Base-by-base conservation (phyloP, 768 basidiomycete genomes). In the Pleurotus salmoneostramineus region DNA sequence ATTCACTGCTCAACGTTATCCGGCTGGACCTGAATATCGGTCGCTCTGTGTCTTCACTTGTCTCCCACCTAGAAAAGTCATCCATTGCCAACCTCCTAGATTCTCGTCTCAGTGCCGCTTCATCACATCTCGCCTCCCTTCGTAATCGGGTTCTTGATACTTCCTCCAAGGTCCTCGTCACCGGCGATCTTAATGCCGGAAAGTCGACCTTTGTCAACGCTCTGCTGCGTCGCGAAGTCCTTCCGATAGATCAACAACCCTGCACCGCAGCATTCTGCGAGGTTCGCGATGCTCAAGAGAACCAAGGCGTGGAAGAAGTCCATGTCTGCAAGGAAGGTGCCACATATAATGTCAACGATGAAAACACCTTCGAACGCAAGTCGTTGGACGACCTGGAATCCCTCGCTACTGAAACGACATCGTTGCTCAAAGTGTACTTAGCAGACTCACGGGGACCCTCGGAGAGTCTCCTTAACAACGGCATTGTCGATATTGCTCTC, bases 141-240 rank as follows among this genome's bases (percentile, higher is more conserved):
- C 88, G 88, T 35, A 79, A 83, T 50, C 92, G 97, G 42, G 87
- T 98, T 11, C 80, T 90, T 69, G 95, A 98, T 70, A 93, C 87
- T 5, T 90, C 93, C 0, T 96, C 94, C 66, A 93, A 97, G 70
- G 94, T 99, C 50, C 85, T 99, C 62, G 94, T 99, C 58, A 98
- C 97, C 21, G 97, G 97, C 60, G 97, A 99, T 69, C 81, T 99
- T 59, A 99, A 99, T 70, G 91, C 97, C 36, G 97, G 97, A 65
- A 99, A 99, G 74, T 97, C 95, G 15, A 98, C 97, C 0, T 92
- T 99, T 68, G 93, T 99, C 69, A 99, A 99, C 67, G 93, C 96
- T 4, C 78, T 99, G 35, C 84, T 99, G 4, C 81, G 94, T 47
- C 82, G 94, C 5, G 85, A 92, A 66, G 86, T 97, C 45, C 93